Evolutionary conservation across 139 green algal species (phyloP).

Genomic region (Nannochloris sp.): DNA sequence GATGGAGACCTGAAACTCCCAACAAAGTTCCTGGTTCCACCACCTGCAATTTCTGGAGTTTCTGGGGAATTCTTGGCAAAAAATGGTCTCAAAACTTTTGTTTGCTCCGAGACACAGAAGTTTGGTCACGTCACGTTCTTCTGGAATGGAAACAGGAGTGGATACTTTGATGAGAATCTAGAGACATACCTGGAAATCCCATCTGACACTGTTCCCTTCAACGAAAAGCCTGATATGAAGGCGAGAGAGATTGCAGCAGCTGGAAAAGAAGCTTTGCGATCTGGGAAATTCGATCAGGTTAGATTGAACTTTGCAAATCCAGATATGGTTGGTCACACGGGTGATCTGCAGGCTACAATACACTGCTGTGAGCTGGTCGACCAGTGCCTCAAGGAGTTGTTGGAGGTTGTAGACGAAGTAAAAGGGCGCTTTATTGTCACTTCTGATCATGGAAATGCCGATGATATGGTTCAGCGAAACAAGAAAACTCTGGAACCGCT

Average conservation of each 20-base stretch:
- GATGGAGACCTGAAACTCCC: conserved; percentile 95
- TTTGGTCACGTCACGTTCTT: conserved; percentile 78
- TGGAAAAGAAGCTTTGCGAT: conserved; percentile 72
- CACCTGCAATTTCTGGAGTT: conserved; percentile 46
- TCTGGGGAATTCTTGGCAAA: conserved; percentile 71
- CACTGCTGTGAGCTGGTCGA: conserved; percentile 60
- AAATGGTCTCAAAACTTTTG: conserved; percentile 72
- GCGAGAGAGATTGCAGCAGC: conserved; percentile 82
- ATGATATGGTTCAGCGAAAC: conserved; percentile 90
- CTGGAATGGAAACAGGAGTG: conserved; percentile 95
- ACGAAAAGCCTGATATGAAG: conserved; percentile 91
- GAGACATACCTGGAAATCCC: conserved; percentile 94
- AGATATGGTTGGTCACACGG: conserved; percentile 86
- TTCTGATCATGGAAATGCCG: conserved; percentile 88
- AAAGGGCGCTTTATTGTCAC: conserved; percentile 74
- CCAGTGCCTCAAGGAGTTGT: conserved; percentile 66
- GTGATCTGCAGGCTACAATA: conserved; percentile 60
- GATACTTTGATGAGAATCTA: conserved; percentile 80
- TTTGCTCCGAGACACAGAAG: conserved; percentile 84
- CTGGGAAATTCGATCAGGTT: conserved; percentile 56
- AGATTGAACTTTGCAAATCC: conserved; percentile 77
- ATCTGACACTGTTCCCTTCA: conserved; percentile 86
- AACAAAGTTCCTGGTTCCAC: conserved; percentile 81
- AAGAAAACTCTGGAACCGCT: conserved; percentile 73
- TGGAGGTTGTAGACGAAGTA: conserved; percentile 40